phyloP scores from a whole-genome alignment of 2,329 filamentous ascomycete genomes.

The Exophiala aquamarina region DNA sequence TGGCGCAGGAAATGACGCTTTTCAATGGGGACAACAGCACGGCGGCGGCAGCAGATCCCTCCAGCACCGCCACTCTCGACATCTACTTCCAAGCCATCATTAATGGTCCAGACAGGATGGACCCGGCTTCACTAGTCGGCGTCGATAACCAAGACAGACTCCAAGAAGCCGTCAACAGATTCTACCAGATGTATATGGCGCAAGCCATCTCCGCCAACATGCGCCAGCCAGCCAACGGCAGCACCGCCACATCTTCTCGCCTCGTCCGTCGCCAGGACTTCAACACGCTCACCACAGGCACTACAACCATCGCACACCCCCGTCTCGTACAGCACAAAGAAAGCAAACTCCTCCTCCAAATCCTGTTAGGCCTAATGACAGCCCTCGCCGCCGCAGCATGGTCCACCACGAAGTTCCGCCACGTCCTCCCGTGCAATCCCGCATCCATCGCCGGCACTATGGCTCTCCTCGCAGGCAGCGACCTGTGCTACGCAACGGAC shows the following conservation, averaged over 20 bases:
- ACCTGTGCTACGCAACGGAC: slow-evolving; percentile 24
- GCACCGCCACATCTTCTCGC: slow-evolving; percentile 4
- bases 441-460: slow-evolving; percentile 26
- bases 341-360: slow-evolving; percentile 26
- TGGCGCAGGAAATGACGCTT: slow-evolving; percentile 23
- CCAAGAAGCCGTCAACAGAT: slow-evolving; percentile 18
- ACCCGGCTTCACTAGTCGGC: slow-evolving; percentile 17
- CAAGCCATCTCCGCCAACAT: slow-evolving; percentile 28
- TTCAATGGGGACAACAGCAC: slow-evolving; percentile 20
- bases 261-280: slow-evolving; percentile 12
- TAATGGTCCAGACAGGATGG: slow-evolving; percentile 16
- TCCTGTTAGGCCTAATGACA: slow-evolving; percentile 24
- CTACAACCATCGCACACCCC: slow-evolving; percentile 21
- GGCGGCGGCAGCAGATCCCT: slow-evolving; percentile 10
- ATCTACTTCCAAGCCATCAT: slow-evolving; percentile 28
- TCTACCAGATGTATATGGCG: slow-evolving; percentile 28
- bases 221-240: slow-evolving; percentile 12
- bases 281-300: slow-evolving; percentile 4
- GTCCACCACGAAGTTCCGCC: slow-evolving; percentile 24
- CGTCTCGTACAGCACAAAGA: slow-evolving; percentile 26
- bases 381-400: slow-evolving; percentile 19
- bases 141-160: slow-evolving; percentile 18
- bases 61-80: slow-evolving; percentile 14
- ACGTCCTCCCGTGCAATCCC: slow-evolving; percentile 27
- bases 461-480: slow-evolving; percentile 29